These are phyloP conservation scores for Moesziomyces antarcticus DNA, from an alignment of 1,284 basidiomycete genomes.

Conservation along the genomic window DNA sequence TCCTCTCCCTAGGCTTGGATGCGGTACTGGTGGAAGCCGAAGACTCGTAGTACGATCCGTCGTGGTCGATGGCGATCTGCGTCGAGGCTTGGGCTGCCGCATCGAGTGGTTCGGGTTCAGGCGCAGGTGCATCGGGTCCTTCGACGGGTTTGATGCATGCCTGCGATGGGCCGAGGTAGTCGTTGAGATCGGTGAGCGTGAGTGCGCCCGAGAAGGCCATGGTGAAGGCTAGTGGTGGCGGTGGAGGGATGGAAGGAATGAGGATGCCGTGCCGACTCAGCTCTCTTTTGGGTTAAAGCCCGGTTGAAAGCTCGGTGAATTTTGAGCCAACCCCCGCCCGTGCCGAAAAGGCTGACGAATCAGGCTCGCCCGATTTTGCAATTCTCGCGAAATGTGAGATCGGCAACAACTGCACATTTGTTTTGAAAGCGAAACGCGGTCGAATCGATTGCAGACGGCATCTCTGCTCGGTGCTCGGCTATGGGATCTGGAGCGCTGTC, in stretches of 20 bases:
- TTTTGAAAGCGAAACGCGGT: too few relatives aligned
- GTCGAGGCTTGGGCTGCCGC: constrained; percentile 72
- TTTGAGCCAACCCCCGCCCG: not conserved
- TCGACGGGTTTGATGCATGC: constrained; percentile 95
- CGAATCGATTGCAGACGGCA: too few relatives aligned
- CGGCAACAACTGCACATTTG: too few relatives aligned
- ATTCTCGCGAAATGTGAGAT: too few relatives aligned
- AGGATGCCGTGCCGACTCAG: constrained; percentile 1
- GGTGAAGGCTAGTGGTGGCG: not conserved
- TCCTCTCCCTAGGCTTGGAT: constrained; percentile 59
- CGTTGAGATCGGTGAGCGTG: constrained; percentile 88
- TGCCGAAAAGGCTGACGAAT: not conserved
- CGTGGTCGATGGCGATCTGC: constrained; percentile 85
- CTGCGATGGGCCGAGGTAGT: constrained; percentile 96
- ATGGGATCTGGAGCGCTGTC: too few relatives aligned
- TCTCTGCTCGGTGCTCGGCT: too few relatives aligned
- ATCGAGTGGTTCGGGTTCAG: constrained; percentile 61
- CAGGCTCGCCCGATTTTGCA: constrained; percentile 4
- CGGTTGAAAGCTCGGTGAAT: not conserved
- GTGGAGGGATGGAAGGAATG: not conserved
- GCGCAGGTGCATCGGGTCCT: constrained; percentile 19
- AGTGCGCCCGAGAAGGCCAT: constrained; percentile 94
- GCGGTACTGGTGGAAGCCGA: constrained; percentile 9
- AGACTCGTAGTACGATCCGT: constrained; percentile 80
- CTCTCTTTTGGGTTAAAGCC: not conserved